Evolutionary conservation across 257 asterid species (phyloP), one percentile per base, ranked within the genome.

Genomic region (Jaltomata sinuosa): DNA sequence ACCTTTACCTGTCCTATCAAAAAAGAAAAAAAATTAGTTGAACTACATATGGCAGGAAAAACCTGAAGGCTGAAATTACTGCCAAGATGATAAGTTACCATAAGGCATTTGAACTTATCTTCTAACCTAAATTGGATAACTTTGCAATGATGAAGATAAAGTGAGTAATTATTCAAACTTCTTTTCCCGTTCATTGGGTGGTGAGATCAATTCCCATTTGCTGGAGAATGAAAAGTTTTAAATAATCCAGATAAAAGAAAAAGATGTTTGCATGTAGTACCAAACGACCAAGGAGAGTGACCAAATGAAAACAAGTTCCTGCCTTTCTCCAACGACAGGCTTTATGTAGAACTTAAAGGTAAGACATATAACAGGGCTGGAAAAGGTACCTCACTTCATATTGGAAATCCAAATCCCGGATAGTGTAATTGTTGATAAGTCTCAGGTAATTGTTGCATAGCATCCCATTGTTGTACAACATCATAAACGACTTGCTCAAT

Each of bases 331-430:
- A 27, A 49, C 14, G 36, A 27, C 18, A 49, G 18, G 62, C 3
- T 10, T 77, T 49, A 9, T 47, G 82, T 49, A 18, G 59, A 77
- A 49, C 25, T 47, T 77, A 29, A 62, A 77, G 59, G 45, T 49
- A 18, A 77, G 59, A 27, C n/a, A n/a, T n/a, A n/a, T 40, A 77
- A 45, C 40, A 27, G 59, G 42, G 19, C 38, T 6, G 18, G 19
- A 77, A 49, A 49, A 31, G 42, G 45, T 77, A 77, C 82, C 62
- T 50, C 64, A 52, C 78, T 83, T 86, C 80, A 74, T 50, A 61
- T 49, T 64, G 81, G 76, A 25, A 50, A 11, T 25, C 86, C 54
- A 9, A 38, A 83, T 59, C 50, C 22, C 16, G 52, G 86, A 22
- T 38, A 38, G 50, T 32, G 40, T 14, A 52, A 22, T 38, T 53